Evolutionary conservation across 805 yeast genomes (phyloP), one percentile per base, ranked within the genome.

Genomic region (Saccharomyces cerevisiae): DNA sequence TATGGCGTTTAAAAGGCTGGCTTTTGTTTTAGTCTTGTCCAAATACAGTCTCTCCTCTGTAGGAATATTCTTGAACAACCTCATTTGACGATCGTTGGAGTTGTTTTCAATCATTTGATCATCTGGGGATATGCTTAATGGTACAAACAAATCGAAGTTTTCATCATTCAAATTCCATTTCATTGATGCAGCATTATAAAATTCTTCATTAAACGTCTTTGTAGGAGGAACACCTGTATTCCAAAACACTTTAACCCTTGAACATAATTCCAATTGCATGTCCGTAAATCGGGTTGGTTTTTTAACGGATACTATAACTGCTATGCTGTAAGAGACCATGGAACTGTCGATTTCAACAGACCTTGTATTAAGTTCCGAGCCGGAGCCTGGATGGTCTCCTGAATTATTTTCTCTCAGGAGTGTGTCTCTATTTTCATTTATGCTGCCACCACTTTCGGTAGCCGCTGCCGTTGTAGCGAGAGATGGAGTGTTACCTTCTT

Each of bases 221-320:
- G 76, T 73, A 46, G 77, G 77, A 1, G 80, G 80, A 14, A 81
- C 79, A 10, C 80, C 80, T 41, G 74, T 70, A 4, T 80, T 80
- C 86, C 86, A 82, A 54, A 74, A 66, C 2, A 79, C 72, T 51
- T 74, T 70, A 6, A 77, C 73, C 4, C 68, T 56, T 1, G 82
- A 74, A 53, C 70, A 73, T 51, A 82, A 69, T 51, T 75, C 77
- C 11, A 78, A 60, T 46, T 68, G 67, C 32, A 81, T 61, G 41
- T 68, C 70, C 26, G 74, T 68, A 3, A 77, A 62, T 1, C 67
- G 53, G 1, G 75, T 70, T 41, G 74, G 77, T 51, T 73, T 76
- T 26, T 67, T 62, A 0, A 80, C 59, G 51, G 80, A 78, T 1
- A 81, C 58, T 4, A 80, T 70, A 1, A 81, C 72, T 0, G 81